Evolutionary conservation across 306 rosid species (phyloP).

Genomic region (Prunus mume): DNA sequence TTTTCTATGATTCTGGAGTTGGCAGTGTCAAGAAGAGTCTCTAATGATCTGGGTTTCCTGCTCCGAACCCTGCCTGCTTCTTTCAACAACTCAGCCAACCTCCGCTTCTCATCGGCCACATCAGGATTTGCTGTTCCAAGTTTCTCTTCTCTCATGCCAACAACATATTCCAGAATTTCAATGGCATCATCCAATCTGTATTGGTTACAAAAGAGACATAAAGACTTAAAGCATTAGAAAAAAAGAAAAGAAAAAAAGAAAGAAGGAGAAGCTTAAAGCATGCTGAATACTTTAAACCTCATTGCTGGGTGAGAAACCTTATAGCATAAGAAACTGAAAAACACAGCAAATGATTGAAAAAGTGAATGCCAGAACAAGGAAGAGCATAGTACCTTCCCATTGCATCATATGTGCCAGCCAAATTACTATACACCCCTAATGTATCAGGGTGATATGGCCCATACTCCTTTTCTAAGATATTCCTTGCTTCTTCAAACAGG

Average conservation of each 20-base stretch:
- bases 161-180: constrained; percentile 66
- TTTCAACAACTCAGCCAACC: constrained; percentile 70
- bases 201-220: constrained; percentile 5
- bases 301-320: background rate
- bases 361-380: constrained; percentile 1
- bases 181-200: constrained; percentile 78
- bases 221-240: background rate
- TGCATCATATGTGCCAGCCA: constrained; percentile 88
- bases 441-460: constrained; percentile 81
- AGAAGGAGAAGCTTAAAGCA: background rate
- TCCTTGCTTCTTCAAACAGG: constrained; percentile 75
- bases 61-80: constrained; percentile 69
- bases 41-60: constrained; percentile 59
- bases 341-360: background rate
- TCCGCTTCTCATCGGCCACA: constrained; percentile 72
- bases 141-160: constrained; percentile 90
- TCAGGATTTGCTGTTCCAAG: constrained; percentile 84
- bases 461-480: constrained; percentile 67
- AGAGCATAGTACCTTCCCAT: constrained; percentile 75
- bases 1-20: constrained; percentile 30
- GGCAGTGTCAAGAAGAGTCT: constrained; percentile 59
- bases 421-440: constrained; percentile 77
- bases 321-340: background rate
- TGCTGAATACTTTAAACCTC: background rate
- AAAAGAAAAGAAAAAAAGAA: background rate